Percentiles rank a stretch among this genome's conserved stretches.
Conservation (phyloP, 805 yeast genomes). For the Wickerhamomyces sydowiorum region DNA sequence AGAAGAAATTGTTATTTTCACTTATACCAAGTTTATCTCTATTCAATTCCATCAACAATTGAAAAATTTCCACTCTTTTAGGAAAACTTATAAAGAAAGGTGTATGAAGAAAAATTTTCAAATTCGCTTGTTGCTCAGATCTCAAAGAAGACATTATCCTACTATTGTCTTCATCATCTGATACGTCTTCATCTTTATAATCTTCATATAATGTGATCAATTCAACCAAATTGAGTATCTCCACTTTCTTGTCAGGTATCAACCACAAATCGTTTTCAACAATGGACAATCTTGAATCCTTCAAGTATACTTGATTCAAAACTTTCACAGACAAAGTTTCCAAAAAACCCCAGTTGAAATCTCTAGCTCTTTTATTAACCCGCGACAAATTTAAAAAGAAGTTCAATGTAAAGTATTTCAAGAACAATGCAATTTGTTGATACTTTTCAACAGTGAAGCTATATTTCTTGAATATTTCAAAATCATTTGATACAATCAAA, state of each 20-base stretch:
- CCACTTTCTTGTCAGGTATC: slow-evolving; percentile 23
- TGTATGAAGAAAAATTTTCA: slow-evolving; percentile 50
- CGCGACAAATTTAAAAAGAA: slow-evolving; percentile 34
- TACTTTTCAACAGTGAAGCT: slow-evolving; percentile 33
- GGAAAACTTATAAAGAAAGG: slow-evolving; percentile 82
- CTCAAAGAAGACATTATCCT: slow-evolving; percentile 7
- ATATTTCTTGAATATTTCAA: slow-evolving; percentile 43
- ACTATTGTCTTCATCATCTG: slow-evolving; percentile 20
- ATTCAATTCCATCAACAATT: slow-evolving; percentile 54
- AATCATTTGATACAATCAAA: slow-evolving; percentile 61
- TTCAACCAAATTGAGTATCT: slow-evolving; percentile 31
- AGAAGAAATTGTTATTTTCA: slow-evolving; percentile 2
- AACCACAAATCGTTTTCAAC: slow-evolving; percentile 53
- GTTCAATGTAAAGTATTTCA: slow-evolving; percentile 45
- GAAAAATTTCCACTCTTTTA: slow-evolving; percentile 69
- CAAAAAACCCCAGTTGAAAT: slow-evolving; percentile 7
- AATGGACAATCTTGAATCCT: slow-evolving; percentile 57
- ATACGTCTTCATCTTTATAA: slow-evolving; percentile 18
- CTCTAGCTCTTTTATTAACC: neutral
- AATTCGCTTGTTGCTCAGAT: slow-evolving; percentile 22
- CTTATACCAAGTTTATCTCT: slow-evolving; percentile 23
- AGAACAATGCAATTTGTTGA: slow-evolving; percentile 36
- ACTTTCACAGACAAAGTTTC: slow-evolving; percentile 41
- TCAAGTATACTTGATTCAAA: slow-evolving; percentile 56
- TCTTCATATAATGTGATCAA: slow-evolving; percentile 40